Base-by-base conservation (phyloP, 805 yeast genomes). In the Candida palmyrensis region DNA sequence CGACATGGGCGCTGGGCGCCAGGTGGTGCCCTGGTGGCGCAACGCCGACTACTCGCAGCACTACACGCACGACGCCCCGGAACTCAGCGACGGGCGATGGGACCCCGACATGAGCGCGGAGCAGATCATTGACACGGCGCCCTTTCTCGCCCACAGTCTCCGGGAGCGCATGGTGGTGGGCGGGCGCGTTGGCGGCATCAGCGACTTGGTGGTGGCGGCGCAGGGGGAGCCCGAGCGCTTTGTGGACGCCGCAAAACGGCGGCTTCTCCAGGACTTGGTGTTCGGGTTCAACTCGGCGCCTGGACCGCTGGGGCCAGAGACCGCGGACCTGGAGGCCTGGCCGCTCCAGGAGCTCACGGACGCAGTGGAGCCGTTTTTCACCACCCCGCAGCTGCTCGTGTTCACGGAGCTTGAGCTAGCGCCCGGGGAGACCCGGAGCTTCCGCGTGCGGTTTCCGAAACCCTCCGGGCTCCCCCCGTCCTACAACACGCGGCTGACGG, bases 401-500 rank as follows among this genome's bases (percentile, higher is more conserved):
- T 66, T 66, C 35, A 44, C 63, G 8, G 59, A 64, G 36, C 36
- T 58, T 3, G 25, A 30, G 2, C 38, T 63, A 6, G 35, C 35
- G 6, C 49, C 51, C 12, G 38, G 39, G 2, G 38, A 47, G 2
- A 21, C 42, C 2, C 47, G 46, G 30, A 23, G 40, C 3, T 58
- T 49, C 40, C 41, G 33, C 12, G 32, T 64, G 6, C 48, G 40
- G 26, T 44, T 61, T 35, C 57, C 54, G 1, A 42, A 41, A 15
- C 36, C 51, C 3, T 32, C 38, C n/a, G 41, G 43, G 11, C 41
- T 56, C 20, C 69, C 72, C 6, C 72, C 72, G 0, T 53, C 62
- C 10, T 66, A 66, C 44, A 66, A 66, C 40, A 43, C 63, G 6
- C 45, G 49, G 11, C 67, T 62, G 69, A 59, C 70, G 0, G 67